phyloP scores from a whole-genome alignment of 345 rosid genomes.

The Viola odorata region DNA sequence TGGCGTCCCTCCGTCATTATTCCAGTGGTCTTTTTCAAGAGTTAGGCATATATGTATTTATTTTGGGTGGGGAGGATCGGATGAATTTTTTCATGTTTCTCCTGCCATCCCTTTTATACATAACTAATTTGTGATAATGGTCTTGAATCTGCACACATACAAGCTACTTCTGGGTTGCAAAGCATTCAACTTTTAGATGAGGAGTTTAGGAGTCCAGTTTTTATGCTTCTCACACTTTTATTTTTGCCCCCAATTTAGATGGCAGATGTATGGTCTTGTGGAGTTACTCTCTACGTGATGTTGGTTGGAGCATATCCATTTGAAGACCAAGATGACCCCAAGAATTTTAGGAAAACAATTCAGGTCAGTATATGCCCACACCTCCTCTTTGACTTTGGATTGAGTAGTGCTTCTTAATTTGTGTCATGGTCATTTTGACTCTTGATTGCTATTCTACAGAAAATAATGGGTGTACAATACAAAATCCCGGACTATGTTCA shows the following conservation, averaged over 20 bases:
- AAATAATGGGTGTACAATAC: constrained; percentile 84
- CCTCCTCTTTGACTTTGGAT: not conserved
- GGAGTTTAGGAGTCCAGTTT: too few species aligned
- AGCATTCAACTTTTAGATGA: too few species aligned
- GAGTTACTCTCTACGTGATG: constrained; percentile 94
- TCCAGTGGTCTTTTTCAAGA: constrained; percentile 5
- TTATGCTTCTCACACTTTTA: not conserved
- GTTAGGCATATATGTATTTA: not conserved
- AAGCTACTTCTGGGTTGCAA: not conserved
- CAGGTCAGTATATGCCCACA: constrained; percentile 42
- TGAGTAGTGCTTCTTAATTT: not conserved
- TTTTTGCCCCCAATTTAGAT: constrained; percentile 26
- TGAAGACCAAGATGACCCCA: constrained; percentile 84
- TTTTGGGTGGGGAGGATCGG: constrained; percentile 5
- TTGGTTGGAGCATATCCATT: constrained; percentile 92
- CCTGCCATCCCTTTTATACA: not conserved
- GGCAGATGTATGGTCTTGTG: constrained; percentile 98
- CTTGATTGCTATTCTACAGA: constrained; percentile 37
- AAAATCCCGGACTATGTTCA: constrained; percentile 86
- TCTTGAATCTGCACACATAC: constrained; percentile 16
- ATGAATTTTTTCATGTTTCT: not conserved
- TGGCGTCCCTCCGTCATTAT: too few species aligned
- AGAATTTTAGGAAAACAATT: constrained; percentile 84
- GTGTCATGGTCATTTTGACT: not conserved
- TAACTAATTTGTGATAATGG: not conserved